Evolutionary conservation across 495 filamentous ascomycete genomes (phyloP).

Genomic region (Massariosphaeria phaeospora): DNA sequence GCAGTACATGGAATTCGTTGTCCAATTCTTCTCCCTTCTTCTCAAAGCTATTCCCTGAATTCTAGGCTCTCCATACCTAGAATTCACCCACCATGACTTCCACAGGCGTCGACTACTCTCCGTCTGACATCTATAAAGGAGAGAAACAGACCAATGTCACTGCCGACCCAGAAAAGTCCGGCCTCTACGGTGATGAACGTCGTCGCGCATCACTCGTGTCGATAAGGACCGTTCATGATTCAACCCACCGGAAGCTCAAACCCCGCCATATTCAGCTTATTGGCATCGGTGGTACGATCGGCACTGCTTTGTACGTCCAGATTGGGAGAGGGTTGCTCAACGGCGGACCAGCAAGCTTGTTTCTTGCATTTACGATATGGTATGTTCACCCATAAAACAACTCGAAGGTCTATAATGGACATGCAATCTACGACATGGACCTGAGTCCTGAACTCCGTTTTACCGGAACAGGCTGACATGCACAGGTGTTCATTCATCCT

Average conservation of each 20-base stretch:
- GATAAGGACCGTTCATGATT: slow-evolving; percentile 39
- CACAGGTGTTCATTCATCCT: slow-evolving; percentile 65
- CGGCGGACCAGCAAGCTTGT: slow-evolving; percentile 70
- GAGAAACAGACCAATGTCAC: slow-evolving; percentile 8
- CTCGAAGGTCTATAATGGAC: background rate
- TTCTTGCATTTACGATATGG: slow-evolving; percentile 74
- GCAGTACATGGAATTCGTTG: slow-evolving; percentile 25
- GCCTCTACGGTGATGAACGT: slow-evolving; percentile 7
- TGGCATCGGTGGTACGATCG: slow-evolving; percentile 71
- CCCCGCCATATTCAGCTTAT: slow-evolving; percentile 69
- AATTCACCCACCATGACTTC: slow-evolving; percentile 25
- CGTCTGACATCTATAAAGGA: slow-evolving; percentile 4
- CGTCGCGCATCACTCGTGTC: slow-evolving; percentile 20
- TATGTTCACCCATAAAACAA: slow-evolving; percentile 62
- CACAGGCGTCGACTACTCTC: slow-evolving; percentile 26
- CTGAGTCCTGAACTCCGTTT: background rate
- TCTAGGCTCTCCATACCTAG: slow-evolving; percentile 1
- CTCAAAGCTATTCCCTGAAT: slow-evolving; percentile 25
- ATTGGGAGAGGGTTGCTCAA: slow-evolving; percentile 64
- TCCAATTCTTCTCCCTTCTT: slow-evolving; percentile 26
- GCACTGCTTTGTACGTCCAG: slow-evolving; percentile 73
- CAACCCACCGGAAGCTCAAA: slow-evolving; percentile 56
- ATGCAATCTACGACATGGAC: background rate
- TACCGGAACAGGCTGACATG: background rate
- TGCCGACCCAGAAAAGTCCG: slow-evolving; percentile 8